Evolutionary conservation across 2,329 filamentous ascomycete species (phyloP).

Genomic region (Fusarium albosuccineum): DNA sequence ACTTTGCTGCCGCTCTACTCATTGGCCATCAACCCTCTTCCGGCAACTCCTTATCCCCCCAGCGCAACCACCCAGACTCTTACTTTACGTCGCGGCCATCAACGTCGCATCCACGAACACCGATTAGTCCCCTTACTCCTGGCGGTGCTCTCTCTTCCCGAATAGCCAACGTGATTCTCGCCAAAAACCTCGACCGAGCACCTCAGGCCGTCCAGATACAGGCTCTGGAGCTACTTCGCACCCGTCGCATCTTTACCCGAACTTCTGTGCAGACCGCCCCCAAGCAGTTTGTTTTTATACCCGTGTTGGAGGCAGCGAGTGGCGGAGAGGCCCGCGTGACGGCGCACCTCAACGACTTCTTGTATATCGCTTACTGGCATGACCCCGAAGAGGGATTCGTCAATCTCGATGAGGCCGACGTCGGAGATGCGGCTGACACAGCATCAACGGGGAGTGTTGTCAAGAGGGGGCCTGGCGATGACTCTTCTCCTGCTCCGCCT

Average conservation of each 20-base stretch:
- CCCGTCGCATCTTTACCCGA: constrained; percentile 80
- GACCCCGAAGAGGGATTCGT: constrained; percentile 77
- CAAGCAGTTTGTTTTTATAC: constrained; percentile 83
- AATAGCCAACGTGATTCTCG: constrained; percentile 87
- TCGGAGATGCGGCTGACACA: constrained; percentile 49
- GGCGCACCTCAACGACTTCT: constrained; percentile 79
- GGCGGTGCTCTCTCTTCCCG: constrained; percentile 48
- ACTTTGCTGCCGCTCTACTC: constrained; percentile 81
- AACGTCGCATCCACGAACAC: constrained; percentile 39
- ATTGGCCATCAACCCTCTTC: constrained; percentile 47
- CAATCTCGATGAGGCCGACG: constrained; percentile 75
- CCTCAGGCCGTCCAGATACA: constrained; percentile 86
- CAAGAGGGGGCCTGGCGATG: constrained; percentile 49
- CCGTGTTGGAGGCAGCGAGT: constrained; percentile 69
- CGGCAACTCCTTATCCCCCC: constrained; percentile 44
- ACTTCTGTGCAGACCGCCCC: constrained; percentile 81
- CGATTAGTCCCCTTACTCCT: constrained; percentile 48
- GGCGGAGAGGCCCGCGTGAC: constrained; percentile 64
- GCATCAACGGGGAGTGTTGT: constrained; percentile 62
- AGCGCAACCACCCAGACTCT: constrained; percentile 46
- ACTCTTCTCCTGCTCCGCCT: constrained; percentile 42
- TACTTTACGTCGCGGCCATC: constrained; percentile 48
- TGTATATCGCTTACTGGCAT: constrained; percentile 91
- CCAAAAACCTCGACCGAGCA: constrained; percentile 81
- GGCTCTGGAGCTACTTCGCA: constrained; percentile 81